Evolutionary conservation across 2,329 filamentous ascomycete genomes (phyloP).

Genomic region (Aspergillus sp.): DNA sequence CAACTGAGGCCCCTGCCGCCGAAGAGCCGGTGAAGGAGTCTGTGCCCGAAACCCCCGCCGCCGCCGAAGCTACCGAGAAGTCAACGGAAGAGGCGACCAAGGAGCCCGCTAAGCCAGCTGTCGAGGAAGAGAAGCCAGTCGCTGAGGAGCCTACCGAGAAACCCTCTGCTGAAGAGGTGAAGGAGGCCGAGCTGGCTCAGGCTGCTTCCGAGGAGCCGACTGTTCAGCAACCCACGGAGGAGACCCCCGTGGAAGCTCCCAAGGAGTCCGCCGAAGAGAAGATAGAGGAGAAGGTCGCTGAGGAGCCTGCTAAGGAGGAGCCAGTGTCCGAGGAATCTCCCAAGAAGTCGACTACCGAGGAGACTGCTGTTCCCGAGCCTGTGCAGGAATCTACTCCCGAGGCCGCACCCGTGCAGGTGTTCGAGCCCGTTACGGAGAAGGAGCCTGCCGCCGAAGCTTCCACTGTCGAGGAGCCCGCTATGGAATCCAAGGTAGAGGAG

Average conservation of each 20-base stretch:
- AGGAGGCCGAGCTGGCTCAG: not conserved
- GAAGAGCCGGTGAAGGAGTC: conserved; percentile 1
- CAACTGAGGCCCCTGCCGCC: not conserved
- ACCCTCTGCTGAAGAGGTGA: not conserved
- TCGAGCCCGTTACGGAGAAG: conserved; percentile 3
- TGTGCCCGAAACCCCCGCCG: not conserved
- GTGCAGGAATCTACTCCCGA: conserved; percentile 4
- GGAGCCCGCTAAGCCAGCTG: conserved; percentile 6
- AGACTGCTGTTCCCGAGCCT: conserved; percentile 3
- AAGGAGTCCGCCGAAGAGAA: conserved; percentile 5
- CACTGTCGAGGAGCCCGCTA: conserved; percentile 6
- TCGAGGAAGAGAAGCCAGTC: conserved; percentile 2
- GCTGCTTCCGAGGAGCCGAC: not conserved
- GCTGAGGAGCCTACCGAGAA: conserved; percentile 3
- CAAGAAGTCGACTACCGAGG: conserved; percentile 2
- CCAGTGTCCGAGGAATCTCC: not conserved
- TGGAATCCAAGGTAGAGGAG: not conserved
- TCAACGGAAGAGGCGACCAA: conserved; percentile 4
- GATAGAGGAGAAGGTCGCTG: not conserved
- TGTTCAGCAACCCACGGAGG: conserved; percentile 1
- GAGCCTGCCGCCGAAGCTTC: conserved; percentile 4
- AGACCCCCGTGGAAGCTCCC: conserved; percentile 5
- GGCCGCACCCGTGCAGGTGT: not conserved
- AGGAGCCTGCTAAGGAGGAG: conserved; percentile 2
- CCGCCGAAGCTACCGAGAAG: not conserved